Percentiles rank a stretch among this genome's conserved stretches.
Conservation (phyloP, 1,139 yeast species). For the Nakaseomyces delphensis region DNA sequence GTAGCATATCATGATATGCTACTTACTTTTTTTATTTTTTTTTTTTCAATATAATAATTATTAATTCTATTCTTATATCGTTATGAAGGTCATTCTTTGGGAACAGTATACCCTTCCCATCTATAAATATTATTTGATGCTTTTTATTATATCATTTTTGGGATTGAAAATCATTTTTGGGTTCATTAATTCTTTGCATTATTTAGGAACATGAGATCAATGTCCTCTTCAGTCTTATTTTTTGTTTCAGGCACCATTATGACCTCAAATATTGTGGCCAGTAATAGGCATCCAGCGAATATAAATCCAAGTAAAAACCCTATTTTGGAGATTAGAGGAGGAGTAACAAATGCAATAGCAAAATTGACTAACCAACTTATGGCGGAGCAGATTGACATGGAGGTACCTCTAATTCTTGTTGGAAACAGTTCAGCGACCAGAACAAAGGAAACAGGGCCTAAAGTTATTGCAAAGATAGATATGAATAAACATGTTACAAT, state of each 20-base stretch:
- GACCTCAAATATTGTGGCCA: constrained; percentile 50
- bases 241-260: constrained; percentile 64
- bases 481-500: constrained; percentile 67
- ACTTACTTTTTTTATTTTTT: not conserved
- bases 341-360: constrained; percentile 63
- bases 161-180: not conserved
- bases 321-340: constrained; percentile 47
- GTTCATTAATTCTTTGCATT: not conserved
- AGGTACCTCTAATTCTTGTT: constrained; percentile 62
- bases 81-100: too few relatives aligned
- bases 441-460: constrained; percentile 80
- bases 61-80: not conserved
- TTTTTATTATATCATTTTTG: not conserved
- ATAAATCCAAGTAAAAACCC: constrained; percentile 59
- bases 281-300: constrained; percentile 55
- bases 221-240: constrained; percentile 58
- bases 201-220: constrained; percentile 32
- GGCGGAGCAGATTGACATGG: constrained; percentile 66
- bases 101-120: too few relatives aligned
- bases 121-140: not conserved
- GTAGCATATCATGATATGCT: not conserved
- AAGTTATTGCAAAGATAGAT: constrained; percentile 68
- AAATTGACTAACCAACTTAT: constrained; percentile 73
- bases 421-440: constrained; percentile 73
- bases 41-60: not conserved